Base-by-base conservation (phyloP, 1,284 basidiomycete species). In the Ustilago hordei region DNA sequence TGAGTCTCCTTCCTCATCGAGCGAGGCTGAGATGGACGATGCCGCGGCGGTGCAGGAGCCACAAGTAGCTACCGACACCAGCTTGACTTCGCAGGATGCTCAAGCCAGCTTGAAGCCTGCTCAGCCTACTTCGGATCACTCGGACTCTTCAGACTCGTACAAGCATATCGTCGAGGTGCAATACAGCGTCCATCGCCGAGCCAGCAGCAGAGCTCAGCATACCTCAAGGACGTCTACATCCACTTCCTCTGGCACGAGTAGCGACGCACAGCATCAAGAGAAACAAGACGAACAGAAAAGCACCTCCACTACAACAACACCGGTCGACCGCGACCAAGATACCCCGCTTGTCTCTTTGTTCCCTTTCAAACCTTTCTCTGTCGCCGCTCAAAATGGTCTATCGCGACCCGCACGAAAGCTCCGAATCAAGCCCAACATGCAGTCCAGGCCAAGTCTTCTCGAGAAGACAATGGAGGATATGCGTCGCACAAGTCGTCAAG, bases 401-500 rank as follows among this genome's bases (percentile, higher is more conserved):
- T 48, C 41, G 6, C 53, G 70, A 28, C 70, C 64, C 2, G 45
- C 56, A 41, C 60, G 70, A 15, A 60, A 52, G 48, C 64, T 73
- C 35, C 64, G 64, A 5, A 73, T 73, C 23, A 57, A 67, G 35
- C 70, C 70, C 48, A 73, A 73, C 12, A 55, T 64, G 8, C 70
- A 73, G 58, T 67, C 70, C 3, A n/a, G 70, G 8, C 64, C 52
- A 2, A 73, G 70, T 38, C 54, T 73, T 12, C 39, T 73, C 28
- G 64, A 73, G n/a, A 38, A 28, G 54, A 73, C 70, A 0, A 73
- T 67, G 64, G 58, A 73, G 13, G 55, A 73, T 43, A 61, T 59
- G 41, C 36, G 23, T 8, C 47, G 54, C n/a, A 35, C 70, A 3
- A 60, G 64, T 36, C 34, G 43, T 12, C 50, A 45, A 15, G 64